Percentiles rank a stretch among this genome's conserved stretches.
Conservation (phyloP, 495 filamentous ascomycete genomes). For the Penicillium psychrofluorescens region DNA sequence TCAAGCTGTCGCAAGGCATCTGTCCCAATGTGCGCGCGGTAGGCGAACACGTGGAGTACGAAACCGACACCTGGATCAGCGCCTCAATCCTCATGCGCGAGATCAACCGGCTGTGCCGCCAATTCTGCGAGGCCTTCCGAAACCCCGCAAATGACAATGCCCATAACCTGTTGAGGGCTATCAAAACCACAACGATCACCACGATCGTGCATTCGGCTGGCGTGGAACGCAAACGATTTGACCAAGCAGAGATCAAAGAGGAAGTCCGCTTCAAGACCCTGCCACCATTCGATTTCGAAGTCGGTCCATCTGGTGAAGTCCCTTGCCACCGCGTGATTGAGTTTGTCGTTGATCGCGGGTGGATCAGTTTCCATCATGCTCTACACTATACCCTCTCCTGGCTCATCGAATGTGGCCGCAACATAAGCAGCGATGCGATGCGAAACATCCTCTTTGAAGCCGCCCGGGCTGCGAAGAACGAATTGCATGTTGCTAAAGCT, state of each 20-base stretch:
- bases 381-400: constrained; percentile 97
- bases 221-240: constrained; percentile 78
- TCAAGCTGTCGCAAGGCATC: constrained; percentile 92
- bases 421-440: constrained; percentile 59
- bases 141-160: constrained; percentile 52
- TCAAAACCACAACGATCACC: constrained; percentile 67
- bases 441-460: constrained; percentile 52
- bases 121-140: constrained; percentile 80
- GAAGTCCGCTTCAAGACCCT: constrained; percentile 73
- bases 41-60: constrained; percentile 94
- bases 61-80: constrained; percentile 96
- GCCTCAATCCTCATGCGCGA: constrained; percentile 90
- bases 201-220: constrained; percentile 82
- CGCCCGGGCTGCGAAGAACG: constrained; percentile 36
- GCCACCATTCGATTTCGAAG: constrained; percentile 73
- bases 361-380: constrained; percentile 96
- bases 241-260: constrained; percentile 80
- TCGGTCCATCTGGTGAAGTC: constrained; percentile 31
- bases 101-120: constrained; percentile 83
- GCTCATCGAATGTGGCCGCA: constrained; percentile 84
- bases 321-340: constrained; percentile 61
- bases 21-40: constrained; percentile 89
- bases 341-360: constrained; percentile 78
- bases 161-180: constrained; percentile 59
- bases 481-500: constrained; percentile 11